Evolutionary conservation across 768 basidiomycete species (phyloP).

Genomic region (Boletus fagicola): DNA sequence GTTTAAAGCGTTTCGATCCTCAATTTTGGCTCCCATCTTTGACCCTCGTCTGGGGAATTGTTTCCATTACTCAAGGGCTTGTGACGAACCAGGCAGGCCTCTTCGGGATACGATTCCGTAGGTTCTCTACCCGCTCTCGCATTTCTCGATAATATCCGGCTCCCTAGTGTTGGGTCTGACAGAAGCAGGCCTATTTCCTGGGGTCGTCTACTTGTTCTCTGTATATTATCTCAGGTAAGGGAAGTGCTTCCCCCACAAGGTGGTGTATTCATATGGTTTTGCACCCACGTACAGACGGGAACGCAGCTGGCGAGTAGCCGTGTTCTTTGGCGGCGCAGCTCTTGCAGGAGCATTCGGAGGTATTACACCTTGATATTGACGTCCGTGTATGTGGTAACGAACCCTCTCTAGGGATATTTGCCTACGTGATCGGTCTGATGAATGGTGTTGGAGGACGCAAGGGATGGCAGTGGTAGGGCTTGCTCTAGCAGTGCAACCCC

Average conservation of each 20-base stretch:
- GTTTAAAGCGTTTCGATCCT: constrained; percentile 60
- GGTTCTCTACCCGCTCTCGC: constrained; percentile 17
- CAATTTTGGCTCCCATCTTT: constrained; percentile 58
- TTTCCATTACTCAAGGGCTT: constrained; percentile 53
- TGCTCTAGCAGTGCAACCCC: neutral
- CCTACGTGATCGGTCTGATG: constrained; percentile 59
- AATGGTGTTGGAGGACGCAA: constrained; percentile 55
- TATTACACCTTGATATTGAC: constrained; percentile 11
- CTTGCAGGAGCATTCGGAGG: constrained; percentile 66
- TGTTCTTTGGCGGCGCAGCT: constrained; percentile 62
- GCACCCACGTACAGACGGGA: constrained; percentile 41
- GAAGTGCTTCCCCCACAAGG: neutral
- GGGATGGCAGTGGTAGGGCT: constrained; percentile 56
- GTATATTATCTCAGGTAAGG: constrained; percentile 52
- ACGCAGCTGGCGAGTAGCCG: constrained; percentile 58
- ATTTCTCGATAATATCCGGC: neutral
- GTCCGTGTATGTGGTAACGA: neutral
- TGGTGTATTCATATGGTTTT: neutral
- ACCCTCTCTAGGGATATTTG: constrained; percentile 46
- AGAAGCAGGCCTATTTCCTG: constrained; percentile 61
- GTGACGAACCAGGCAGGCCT: constrained; percentile 52
- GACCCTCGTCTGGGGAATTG: constrained; percentile 59
- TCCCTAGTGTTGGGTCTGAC: constrained; percentile 50
- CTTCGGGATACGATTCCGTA: constrained; percentile 54
- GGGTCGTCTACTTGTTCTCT: constrained; percentile 57